Evolutionary conservation across 1,284 basidiomycete genomes (phyloP), one percentile per base, ranked within the genome.

Genomic region (Jaminaea rosea): DNA sequence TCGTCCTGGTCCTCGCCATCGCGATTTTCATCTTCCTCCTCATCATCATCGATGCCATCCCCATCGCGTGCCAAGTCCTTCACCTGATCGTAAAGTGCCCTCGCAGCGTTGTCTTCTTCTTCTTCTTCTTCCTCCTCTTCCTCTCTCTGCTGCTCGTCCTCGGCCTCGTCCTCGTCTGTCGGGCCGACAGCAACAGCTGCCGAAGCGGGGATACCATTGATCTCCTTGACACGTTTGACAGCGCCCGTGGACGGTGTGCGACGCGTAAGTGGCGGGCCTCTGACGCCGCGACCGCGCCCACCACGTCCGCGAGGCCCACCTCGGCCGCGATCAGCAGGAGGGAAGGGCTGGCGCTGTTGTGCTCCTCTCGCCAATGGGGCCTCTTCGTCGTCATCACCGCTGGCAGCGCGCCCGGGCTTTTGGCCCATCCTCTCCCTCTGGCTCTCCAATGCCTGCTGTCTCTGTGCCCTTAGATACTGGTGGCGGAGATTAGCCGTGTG

Each of bases 41-140:
- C n/a, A n/a, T n/a, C n/a, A n/a, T n/a, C n/a, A n/a, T n/a, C n/a
- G n/a, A n/a, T n/a, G n/a, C n/a, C n/a, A n/a, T n/a, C n/a, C n/a
- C n/a, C n/a, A n/a, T n/a, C n/a, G n/a, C n/a, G n/a, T n/a, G n/a
- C n/a, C n/a, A n/a, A n/a, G n/a, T n/a, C n/a, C n/a, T n/a, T n/a
- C n/a, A n/a, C n/a, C n/a, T n/a, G n/a, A 17, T 49, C 44, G 46
- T 29, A 44, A 6, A n/a, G 23, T 41, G 36, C 36, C 19, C 26
- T 24, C 27, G 32, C 50, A 6, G 19, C 4, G 19, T 6, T 13
- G 13, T 19, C 27, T 8, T 26, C 45, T 3, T 26, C n/a, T 23
- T 26, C 9, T 15, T 10, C 44, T 6, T 26, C 19, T 19, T 47
- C 21, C 46, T 39, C 36, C 19, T 8, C 13, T n/a, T 39, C 36